A percentile compares a stretch with the other conserved stretches of the same genome.
Conservation (phyloP, 257 asterid species). For the Nicotiana knightiana region DNA sequence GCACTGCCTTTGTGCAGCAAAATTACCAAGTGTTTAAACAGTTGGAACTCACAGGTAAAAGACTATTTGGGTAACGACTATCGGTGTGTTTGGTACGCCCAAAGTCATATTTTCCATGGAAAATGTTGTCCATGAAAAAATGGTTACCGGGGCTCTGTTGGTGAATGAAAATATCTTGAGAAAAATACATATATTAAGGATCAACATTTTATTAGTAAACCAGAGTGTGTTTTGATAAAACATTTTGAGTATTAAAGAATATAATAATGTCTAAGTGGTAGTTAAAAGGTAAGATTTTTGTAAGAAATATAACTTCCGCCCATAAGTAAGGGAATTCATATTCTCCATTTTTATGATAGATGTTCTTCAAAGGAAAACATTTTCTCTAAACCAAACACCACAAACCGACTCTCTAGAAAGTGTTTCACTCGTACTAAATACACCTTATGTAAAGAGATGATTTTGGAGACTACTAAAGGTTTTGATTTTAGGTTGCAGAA, state of each 20-base stretch:
- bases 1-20: conserved; percentile 62
- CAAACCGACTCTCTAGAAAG: neutral
- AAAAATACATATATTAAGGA: no score
- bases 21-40: conserved; percentile 59
- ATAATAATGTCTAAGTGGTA: neutral
- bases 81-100: no score
- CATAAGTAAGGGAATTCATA: no score
- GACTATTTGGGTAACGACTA: no score
- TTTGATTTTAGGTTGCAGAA: conserved; percentile 63
- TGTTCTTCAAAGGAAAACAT: no score
- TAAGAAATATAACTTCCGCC: no score
- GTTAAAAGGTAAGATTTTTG: neutral
- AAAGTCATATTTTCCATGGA: no score
- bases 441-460: neutral
- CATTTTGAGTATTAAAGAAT: neutral
- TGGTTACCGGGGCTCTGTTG: no score
- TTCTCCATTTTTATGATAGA: no score
- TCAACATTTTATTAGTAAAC: neutral
- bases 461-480: neutral
- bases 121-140: no score
- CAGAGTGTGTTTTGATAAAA: neutral
- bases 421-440: neutral
- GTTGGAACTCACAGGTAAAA: conserved; percentile 74
- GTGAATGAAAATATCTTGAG: no score
- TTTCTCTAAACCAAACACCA: neutral